These are phyloP conservation scores for Bondarzewia mesenterica DNA, from an alignment of 1,284 basidiomycete species.

Conservation along the genomic window DNA sequence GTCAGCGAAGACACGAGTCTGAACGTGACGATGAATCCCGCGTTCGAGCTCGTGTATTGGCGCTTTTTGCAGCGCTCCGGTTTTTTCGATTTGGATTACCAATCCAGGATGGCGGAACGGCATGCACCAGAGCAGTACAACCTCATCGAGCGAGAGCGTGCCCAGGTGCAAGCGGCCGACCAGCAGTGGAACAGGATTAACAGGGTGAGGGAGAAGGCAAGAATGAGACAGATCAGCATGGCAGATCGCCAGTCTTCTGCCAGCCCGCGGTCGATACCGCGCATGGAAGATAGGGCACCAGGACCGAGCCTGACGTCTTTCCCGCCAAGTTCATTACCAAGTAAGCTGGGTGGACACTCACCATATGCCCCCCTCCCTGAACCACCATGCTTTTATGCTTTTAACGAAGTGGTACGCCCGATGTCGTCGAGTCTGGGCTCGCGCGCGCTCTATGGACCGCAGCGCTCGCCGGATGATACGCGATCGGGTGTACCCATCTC, in stretches of 20 bases:
- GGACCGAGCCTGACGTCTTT: neutral
- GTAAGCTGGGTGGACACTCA: neutral
- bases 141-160: neutral
- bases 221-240: neutral
- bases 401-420: constrained; percentile 9
- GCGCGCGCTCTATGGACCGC: constrained; percentile 7
- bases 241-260: neutral
- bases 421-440: constrained; percentile 11
- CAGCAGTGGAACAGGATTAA: neutral
- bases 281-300: neutral
- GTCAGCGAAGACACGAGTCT: constrained; percentile 51
- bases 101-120: constrained; percentile 1
- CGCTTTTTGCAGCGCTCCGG: constrained; percentile 21
- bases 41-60: constrained; percentile 56
- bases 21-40: constrained; percentile 44
- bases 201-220: neutral
- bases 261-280: neutral
- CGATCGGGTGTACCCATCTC: constrained; percentile 12
- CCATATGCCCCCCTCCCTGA: constrained; percentile 3
- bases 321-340: neutral
- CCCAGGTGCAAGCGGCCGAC: neutral
- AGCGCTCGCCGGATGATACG: constrained; percentile 14
- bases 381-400: constrained; percentile 2
- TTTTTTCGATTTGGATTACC: constrained; percentile 6
- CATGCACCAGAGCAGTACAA: neutral